Conservation (phyloP, 2,329 filamentous ascomycete genomes). For the Fusarium redolens region DNA sequence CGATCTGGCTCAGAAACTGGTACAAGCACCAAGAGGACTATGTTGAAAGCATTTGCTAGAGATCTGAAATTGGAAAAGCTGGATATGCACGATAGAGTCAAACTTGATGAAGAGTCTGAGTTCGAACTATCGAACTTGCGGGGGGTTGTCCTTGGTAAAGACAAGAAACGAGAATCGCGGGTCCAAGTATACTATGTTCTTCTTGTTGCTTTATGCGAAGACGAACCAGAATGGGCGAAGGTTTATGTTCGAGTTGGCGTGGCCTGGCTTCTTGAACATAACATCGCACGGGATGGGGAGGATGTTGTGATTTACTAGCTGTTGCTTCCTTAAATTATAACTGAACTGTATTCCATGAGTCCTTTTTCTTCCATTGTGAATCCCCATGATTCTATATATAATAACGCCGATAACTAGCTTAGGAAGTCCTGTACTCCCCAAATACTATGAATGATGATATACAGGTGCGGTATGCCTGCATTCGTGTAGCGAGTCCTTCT, state of each 20-base stretch:
- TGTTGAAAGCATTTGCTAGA: not conserved
- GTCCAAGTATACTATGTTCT: not conserved
- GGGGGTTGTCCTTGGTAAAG: not conserved
- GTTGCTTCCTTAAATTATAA: not conserved
- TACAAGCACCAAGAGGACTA: not conserved
- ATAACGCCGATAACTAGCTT: not conserved
- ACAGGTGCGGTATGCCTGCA: no score
- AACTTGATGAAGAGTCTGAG: not conserved
- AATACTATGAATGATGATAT: not conserved
- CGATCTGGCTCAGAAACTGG: not conserved
- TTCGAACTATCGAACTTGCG: not conserved
- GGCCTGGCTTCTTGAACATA: not conserved
- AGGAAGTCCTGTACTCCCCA: no score
- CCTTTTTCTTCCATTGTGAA: not conserved
- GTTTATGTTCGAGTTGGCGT: not conserved
- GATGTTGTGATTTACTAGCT: not conserved
- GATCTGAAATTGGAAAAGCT: not conserved
- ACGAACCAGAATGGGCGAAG: no score
- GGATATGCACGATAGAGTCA: not conserved
- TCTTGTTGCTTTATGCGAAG: not conserved
- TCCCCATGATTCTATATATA: not conserved
- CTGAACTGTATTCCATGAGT: not conserved
- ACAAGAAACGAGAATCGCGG: not conserved
- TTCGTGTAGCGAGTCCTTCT: not conserved
- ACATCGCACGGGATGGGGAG: not conserved